Base-by-base conservation (phyloP, 176 grass and related monocot species). In the Elaeis guineensis region DNA sequence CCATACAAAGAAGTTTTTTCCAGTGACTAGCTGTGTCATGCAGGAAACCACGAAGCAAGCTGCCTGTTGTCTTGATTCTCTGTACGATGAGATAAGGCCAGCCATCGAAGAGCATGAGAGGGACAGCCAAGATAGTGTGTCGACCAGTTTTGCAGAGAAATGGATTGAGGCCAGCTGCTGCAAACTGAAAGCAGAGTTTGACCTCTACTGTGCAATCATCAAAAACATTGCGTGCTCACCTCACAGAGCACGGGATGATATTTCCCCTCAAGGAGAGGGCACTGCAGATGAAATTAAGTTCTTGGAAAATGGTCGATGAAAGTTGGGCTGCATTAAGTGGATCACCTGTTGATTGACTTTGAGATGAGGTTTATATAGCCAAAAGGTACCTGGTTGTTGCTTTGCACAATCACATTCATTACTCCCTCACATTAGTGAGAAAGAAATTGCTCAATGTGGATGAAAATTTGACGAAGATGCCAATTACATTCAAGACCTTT, bases 121-220 rank as follows among this genome's bases (percentile, higher is more conserved):
- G 72, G 93, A 97, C 61, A 89, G 32, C 59, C 87, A 97, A 86
- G 93, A 97, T 32, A 97, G 70, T 25, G 92, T 97, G 23, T 72
- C 92, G 12, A 97, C 87, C 53, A 91, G 76, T 73, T 79, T 91
- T 48, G 93, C 93, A 0, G 75, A 89, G 81, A 80, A 85, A 52
- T 97, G 93, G 93, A 97, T 97, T 26, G 78, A 89, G 78, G 81
- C 84, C 21, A 89, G 87, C 71, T 92, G 93, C 72, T 52, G 62
- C 74, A 98, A 89, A 76, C 87, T 89, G 61, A 98, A 85, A 83
- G 78, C 93, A 17, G 87, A 98, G 50, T 98, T 89, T 67, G 93
- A 98, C 69, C 70, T 98, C 2, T 85, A 77, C 65, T 86, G 75
- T 58, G 64, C 84, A 6, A 73, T 98, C 49, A 85, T 89, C 69